Evolutionary conservation across 208 protist species (phyloP).

Genomic region (Crithidia thermophila): DNA sequence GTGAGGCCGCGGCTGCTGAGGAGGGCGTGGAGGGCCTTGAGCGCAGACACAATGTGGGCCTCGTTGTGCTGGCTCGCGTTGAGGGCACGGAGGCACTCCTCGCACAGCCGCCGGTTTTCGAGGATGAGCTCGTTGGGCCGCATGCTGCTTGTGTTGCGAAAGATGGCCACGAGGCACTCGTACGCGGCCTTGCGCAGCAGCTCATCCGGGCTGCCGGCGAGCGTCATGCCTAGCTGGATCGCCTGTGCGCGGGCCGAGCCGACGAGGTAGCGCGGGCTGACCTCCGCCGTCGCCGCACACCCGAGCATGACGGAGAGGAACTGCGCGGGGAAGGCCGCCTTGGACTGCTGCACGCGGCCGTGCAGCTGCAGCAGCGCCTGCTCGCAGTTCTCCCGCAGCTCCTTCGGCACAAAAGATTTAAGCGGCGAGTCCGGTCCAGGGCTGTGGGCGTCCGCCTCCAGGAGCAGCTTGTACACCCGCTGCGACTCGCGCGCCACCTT

Average conservation of each 20-base stretch:
- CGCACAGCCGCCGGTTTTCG: slow-evolving; percentile 80
- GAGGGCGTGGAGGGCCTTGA: slow-evolving; percentile 79
- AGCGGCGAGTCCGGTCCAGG: slow-evolving; percentile 58
- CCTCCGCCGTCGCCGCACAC: slow-evolving; percentile 67
- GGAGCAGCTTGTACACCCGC: slow-evolving; percentile 75
- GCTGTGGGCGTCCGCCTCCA: slow-evolving; percentile 58
- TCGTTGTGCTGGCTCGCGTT: slow-evolving; percentile 87
- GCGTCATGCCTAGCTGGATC: slow-evolving; percentile 77
- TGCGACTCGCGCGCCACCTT: slow-evolving; percentile 69
- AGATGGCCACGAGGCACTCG: slow-evolving; percentile 85
- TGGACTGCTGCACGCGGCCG: slow-evolving; percentile 59
- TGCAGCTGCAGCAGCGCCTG: slow-evolving; percentile 81
- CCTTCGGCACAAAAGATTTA: slow-evolving; percentile 84
- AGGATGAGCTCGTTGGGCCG: slow-evolving; percentile 81
- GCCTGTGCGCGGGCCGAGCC: slow-evolving; percentile 58
- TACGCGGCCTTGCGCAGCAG: slow-evolving; percentile 72
- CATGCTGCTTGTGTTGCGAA: slow-evolving; percentile 68
- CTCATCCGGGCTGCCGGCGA: slow-evolving; percentile 65
- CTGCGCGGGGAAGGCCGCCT: slow-evolving; percentile 62
- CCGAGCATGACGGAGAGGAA: slow-evolving; percentile 82
- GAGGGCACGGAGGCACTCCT: slow-evolving; percentile 76
- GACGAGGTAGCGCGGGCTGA: slow-evolving; percentile 78
- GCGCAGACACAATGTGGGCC: slow-evolving; percentile 68
- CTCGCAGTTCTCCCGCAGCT: slow-evolving; percentile 86
- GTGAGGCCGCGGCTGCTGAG: slow-evolving; percentile 71